Evolutionary conservation across 352 stramenopile species (phyloP), one percentile per base, ranked within the genome.

Genomic region (Pythium coloratum): DNA sequence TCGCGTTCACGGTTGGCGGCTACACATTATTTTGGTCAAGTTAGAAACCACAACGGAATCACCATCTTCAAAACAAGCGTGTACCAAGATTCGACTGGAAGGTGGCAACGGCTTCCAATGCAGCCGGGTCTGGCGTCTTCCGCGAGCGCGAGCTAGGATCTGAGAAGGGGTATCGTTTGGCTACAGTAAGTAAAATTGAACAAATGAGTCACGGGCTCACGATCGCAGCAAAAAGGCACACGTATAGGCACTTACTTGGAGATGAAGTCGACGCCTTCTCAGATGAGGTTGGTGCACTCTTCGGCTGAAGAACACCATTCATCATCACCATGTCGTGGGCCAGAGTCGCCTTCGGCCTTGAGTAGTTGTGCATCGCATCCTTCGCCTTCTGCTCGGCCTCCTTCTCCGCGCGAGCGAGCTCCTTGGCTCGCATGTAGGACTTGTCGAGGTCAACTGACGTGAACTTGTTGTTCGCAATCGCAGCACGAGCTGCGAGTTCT

Each of bases 51-150:
- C 20, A 6, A 32, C 14, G 64, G 38, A 73, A 10, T 42, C 56
- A 36, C 6, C 6, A 66, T 30, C 12, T 20, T 49, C 16, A 32
- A 8, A 1, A 62, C 14, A 1, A 66, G 28, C 4, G 6, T 24
- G 28, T 66, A 89, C 78, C 80, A 30, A 90, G 80, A 33, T 89
- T 78, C 40, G 78, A 76, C 64, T 88, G 78, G 47, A 90, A 89
- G 42, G 72, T 76, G 0, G 78, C 80, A 2, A 90, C 65, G 3
- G 82, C 82, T 49, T 84, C 76, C 9, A 81, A 30, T 18, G 78
- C 64, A 8, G 78, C 66, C 36, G 82, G 67, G 50, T 81, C 86
- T 10, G 80, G 66, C 8, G 75, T 73, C 20, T 53, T 57, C 16
- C 58, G 56, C 16, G 24, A 24, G 14, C 57, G 57, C 75, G 84